phyloP scores from a whole-genome alignment of 768 basidiomycete species.

The Dioszegia aurantiaca region DNA sequence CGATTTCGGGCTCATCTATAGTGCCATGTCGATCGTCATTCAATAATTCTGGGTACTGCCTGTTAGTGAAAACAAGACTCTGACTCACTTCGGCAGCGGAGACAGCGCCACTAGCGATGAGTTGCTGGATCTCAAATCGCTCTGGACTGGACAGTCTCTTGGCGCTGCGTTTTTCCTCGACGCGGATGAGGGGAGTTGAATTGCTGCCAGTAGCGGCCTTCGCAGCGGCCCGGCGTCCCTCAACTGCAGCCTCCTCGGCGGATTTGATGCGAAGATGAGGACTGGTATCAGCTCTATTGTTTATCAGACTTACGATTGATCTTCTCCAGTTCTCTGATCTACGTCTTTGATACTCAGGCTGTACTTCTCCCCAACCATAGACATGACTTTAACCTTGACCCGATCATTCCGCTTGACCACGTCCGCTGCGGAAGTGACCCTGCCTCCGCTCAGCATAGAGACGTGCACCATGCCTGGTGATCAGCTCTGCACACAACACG shows the following conservation, averaged over 20 bases:
- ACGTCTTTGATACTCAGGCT: slow-evolving; percentile 97
- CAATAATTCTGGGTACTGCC: slow-evolving; percentile 47
- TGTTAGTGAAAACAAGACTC: slow-evolving; percentile 64
- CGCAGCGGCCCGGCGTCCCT: slow-evolving; percentile 65
- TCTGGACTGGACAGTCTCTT: slow-evolving; percentile 93
- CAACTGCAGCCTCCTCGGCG: slow-evolving; percentile 80
- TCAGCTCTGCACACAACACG: background rate
- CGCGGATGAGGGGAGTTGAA: slow-evolving; percentile 65
- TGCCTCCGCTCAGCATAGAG: slow-evolving; percentile 76
- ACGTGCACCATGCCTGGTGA: slow-evolving; percentile 90
- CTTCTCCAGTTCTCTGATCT: slow-evolving; percentile 82
- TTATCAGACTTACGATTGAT: slow-evolving; percentile 61
- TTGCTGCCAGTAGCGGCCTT: slow-evolving; percentile 75
- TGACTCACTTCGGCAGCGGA: slow-evolving; percentile 72
- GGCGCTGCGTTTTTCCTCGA: slow-evolving; percentile 52
- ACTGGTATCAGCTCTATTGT: slow-evolving; percentile 8
- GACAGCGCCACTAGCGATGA: slow-evolving; percentile 90
- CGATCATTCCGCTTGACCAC: slow-evolving; percentile 76
- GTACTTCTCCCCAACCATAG: slow-evolving; percentile 73
- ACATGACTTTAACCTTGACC: slow-evolving; percentile 97
- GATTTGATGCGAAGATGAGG: slow-evolving; percentile 93
- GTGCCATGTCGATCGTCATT: slow-evolving; percentile 47
- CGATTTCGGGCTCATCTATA: slow-evolving; percentile 69
- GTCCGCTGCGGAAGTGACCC: slow-evolving; percentile 83
- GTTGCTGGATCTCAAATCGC: slow-evolving; percentile 98